Conservation (phyloP, 805 yeast genomes). For the Candida piceae region DNA sequence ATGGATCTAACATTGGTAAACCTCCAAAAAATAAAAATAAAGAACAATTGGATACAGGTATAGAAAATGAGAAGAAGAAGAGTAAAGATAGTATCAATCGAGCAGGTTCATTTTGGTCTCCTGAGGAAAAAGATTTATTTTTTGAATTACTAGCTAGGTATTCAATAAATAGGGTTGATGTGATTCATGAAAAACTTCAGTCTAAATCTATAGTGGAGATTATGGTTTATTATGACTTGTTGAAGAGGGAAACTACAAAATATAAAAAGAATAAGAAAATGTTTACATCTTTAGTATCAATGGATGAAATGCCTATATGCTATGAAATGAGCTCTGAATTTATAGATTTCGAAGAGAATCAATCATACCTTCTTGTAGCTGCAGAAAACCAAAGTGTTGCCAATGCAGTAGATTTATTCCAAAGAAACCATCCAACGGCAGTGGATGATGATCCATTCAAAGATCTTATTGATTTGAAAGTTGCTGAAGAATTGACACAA, state of each 20-base stretch:
- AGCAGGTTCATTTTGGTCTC: slow-evolving; percentile 41
- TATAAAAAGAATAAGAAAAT: slow-evolving; percentile 20
- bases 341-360: slow-evolving; percentile 38
- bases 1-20: slow-evolving; percentile 7
- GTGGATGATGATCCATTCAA: neutral
- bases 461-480: slow-evolving; percentile 14
- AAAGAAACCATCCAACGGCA: neutral
- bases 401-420: slow-evolving; percentile 1
- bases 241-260: slow-evolving; percentile 27
- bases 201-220: slow-evolving; percentile 42
- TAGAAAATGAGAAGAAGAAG: neutral
- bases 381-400: slow-evolving; percentile 9
- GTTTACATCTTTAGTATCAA: slow-evolving; percentile 26
- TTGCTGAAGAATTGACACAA: slow-evolving; percentile 8
- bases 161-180: slow-evolving; percentile 43
- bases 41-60: neutral
- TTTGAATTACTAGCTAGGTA: slow-evolving; percentile 44
- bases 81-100: too few relatives aligned
- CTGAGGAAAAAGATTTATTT: slow-evolving; percentile 45
- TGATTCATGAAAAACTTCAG: slow-evolving; percentile 34
- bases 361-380: slow-evolving; percentile 12
- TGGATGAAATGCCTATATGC: slow-evolving; percentile 47
- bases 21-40: slow-evolving; percentile 1
- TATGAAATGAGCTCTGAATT: slow-evolving; percentile 44
- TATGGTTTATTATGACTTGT: slow-evolving; percentile 36